Percentiles rank a stretch among this genome's conserved stretches.
Evolutionary conservation across 73 alveolate species (phyloP).

Genomic region (Stentor coeruleus): DNA sequence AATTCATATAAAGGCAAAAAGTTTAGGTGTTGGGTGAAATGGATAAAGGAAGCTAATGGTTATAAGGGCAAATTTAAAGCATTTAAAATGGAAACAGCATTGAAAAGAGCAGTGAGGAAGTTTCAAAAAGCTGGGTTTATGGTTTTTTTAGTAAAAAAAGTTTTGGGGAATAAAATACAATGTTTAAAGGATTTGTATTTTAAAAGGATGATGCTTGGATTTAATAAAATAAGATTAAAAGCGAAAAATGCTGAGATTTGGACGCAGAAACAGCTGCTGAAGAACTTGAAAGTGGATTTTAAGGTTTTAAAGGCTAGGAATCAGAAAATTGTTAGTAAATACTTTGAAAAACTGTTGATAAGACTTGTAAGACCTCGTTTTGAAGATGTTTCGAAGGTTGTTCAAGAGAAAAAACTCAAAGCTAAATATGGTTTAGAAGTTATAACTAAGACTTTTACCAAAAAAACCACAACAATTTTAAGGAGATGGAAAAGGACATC

Average conservation of each 20-base stretch:
- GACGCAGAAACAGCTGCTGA: neutral
- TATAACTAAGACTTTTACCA: neutral
- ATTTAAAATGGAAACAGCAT: neutral
- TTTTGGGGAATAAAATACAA: neutral
- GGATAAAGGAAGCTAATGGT: neutral
- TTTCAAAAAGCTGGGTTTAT: neutral
- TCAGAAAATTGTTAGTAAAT: neutral
- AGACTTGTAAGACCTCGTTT: neutral
- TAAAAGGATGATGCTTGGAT: neutral
- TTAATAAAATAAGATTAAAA: too few species aligned
- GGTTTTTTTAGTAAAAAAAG: neutral
- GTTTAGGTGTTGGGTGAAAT: neutral
- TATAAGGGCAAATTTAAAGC: neutral
- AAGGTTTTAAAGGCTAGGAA: neutral
- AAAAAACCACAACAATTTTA: neutral
- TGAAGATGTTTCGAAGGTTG: neutral
- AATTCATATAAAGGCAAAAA: too few species aligned
- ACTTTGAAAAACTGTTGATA: too few species aligned
- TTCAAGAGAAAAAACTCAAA: neutral
- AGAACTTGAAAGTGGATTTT: neutral
- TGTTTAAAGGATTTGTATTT: too few species aligned
- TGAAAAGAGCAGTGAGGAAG: neutral
- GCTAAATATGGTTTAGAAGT: too few species aligned
- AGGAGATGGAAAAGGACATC: neutral
- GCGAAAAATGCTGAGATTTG: neutral